These are phyloP conservation scores for Xerocomus brunneocitrinus DNA, from an alignment of 768 basidiomycete species.

Conservation along the genomic window DNA sequence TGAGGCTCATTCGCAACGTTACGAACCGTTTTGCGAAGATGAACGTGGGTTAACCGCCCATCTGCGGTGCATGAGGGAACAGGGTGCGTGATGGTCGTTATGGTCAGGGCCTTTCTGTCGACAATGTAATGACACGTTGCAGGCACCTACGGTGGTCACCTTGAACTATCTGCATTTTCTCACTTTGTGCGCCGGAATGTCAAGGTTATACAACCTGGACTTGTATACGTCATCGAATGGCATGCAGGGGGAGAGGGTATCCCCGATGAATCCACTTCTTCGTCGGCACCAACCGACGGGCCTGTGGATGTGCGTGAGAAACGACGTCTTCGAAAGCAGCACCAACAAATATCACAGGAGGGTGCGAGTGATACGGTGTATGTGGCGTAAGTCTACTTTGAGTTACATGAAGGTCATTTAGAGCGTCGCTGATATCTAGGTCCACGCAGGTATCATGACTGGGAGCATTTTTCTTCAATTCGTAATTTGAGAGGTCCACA, in stretches of 20 bases:
- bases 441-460: conserved; percentile 72
- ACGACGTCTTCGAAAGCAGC: conserved; percentile 40
- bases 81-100: conserved; percentile 42
- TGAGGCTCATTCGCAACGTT: conserved; percentile 59
- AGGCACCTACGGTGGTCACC: conserved; percentile 90
- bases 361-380: conserved; percentile 51
- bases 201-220: conserved; percentile 89
- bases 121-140: conserved; percentile 13
- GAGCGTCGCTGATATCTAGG: conserved; percentile 9
- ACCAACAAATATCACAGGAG: conserved; percentile 24
- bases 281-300: conserved; percentile 23
- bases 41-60: conserved; percentile 74
- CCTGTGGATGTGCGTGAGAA: conserved; percentile 39
- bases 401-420: conserved; percentile 5
- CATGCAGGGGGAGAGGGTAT: conserved; percentile 49
- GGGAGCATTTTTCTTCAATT: conserved; percentile 95
- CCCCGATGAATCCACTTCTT: conserved; percentile 24
- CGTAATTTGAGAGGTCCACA: conserved; percentile 84
- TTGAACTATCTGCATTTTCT: conserved; percentile 91
- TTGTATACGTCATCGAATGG: conserved; percentile 90
- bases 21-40: conserved; percentile 84
- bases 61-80: conserved; percentile 72
- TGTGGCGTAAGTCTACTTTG: conserved; percentile 66
- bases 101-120: neutral
- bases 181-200: conserved; percentile 74